Evolutionary conservation across 768 basidiomycete genomes (phyloP).

Genomic region (Pholiota conissans): DNA sequence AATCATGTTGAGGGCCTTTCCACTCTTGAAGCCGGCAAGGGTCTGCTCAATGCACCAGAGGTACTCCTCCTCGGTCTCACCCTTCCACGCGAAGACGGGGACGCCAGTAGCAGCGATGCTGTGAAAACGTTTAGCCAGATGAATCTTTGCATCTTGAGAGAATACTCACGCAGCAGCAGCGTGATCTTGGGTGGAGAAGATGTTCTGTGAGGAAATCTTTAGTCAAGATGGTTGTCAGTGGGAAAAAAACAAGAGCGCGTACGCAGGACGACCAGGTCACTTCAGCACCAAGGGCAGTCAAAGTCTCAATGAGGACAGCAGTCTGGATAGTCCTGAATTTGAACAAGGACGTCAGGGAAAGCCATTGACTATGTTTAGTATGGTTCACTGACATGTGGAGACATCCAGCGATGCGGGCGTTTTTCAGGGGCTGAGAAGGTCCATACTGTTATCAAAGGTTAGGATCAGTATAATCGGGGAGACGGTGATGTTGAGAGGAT

Average conservation of each 20-base stretch:
- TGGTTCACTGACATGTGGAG: conserved; percentile 82
- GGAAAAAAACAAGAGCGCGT: conserved; percentile 33
- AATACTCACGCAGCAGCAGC: conserved; percentile 88
- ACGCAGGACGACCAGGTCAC: conserved; percentile 99
- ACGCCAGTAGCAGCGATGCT: conserved; percentile 98
- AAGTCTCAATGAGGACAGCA: conserved; percentile 97
- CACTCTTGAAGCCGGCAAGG: conserved; percentile 80
- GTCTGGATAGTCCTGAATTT: conserved; percentile 91
- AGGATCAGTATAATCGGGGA: conserved; percentile 22
- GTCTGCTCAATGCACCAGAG: conserved; percentile 98
- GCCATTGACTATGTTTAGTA: neutral
- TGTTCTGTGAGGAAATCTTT: conserved; percentile 61
- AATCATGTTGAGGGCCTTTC: conserved; percentile 94
- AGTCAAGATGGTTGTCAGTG: neutral
- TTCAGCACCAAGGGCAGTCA: conserved; percentile 92
- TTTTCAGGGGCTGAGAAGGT: conserved; percentile 81
- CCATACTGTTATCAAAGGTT: conserved; percentile 56
- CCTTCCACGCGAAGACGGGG: conserved; percentile 99
- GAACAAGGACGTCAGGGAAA: conserved; percentile 7
- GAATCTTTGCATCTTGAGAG: neutral
- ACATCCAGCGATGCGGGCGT: conserved; percentile 96
- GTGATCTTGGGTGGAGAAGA: conserved; percentile 99
- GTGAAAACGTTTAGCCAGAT: conserved; percentile 8
- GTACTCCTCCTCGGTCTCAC: conserved; percentile 99
- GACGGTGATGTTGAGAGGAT: conserved; percentile 6